Evolutionary conservation across 2,329 filamentous ascomycete genomes (phyloP).

Genomic region (Curvularia eragrostidis): DNA sequence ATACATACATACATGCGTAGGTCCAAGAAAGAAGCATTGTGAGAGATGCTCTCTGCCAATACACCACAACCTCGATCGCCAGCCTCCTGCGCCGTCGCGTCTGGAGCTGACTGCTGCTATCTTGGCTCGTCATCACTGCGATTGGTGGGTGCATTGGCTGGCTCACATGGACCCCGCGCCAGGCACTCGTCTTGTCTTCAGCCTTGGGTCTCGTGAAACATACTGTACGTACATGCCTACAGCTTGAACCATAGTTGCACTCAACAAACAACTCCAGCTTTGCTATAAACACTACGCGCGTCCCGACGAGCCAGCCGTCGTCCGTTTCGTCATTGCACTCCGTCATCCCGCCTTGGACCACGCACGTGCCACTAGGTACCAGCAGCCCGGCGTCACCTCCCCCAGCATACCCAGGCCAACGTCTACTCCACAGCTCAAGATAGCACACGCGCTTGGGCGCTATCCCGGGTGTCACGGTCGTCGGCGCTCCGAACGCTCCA

Average conservation of each 20-base stretch:
- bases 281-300: background rate
- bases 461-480: constrained; percentile 13
- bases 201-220: background rate
- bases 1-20: background rate
- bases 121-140: background rate
- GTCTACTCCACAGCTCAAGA: constrained; percentile 16
- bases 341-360: constrained; percentile 19
- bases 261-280: background rate
- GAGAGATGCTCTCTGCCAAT: background rate
- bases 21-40: background rate
- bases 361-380: constrained; percentile 28
- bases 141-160: constrained; percentile 2
- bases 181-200: background rate
- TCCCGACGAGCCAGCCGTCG: background rate
- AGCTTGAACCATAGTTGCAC: background rate
- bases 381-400: constrained; percentile 18
- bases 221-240: background rate
- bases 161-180: background rate
- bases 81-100: background rate
- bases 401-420: constrained; percentile 11
- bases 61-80: background rate
- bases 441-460: constrained; percentile 19
- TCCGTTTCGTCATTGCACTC: constrained; percentile 9
- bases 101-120: background rate
- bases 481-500: constrained; percentile 3